Evolutionary conservation across 495 filamentous ascomycete species (phyloP).

Genomic region (Articulospora tetracladia): DNA sequence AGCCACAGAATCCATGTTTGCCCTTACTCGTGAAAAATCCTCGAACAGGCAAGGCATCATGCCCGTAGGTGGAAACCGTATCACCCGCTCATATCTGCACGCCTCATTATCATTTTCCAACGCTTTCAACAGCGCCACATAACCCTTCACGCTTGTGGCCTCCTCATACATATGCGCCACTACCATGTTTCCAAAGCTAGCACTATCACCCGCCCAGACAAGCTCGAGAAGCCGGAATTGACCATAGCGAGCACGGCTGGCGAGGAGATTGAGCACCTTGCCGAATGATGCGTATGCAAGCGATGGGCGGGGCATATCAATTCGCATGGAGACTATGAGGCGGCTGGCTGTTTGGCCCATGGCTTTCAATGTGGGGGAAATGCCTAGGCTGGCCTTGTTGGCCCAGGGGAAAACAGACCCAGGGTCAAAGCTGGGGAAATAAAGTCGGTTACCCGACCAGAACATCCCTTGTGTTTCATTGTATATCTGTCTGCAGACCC

Average conservation of each 20-base stretch:
- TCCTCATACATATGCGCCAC: not conserved
- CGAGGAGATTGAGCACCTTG: conserved; percentile 8
- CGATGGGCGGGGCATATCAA: not conserved
- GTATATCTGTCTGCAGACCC: conserved; percentile 18
- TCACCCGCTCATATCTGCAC: conserved; percentile 10
- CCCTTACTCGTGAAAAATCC: not conserved
- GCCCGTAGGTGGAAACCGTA: not conserved
- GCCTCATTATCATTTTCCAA: not conserved
- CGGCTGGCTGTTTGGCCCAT: conserved; percentile 20
- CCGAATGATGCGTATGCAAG: not conserved
- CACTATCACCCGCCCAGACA: not conserved
- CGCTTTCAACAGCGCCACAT: conserved; percentile 2
- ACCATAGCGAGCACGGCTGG: conserved; percentile 4
- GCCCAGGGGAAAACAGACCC: not conserved
- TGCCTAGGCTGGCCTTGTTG: not conserved
- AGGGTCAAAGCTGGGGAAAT: conserved; percentile 4
- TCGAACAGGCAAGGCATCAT: not conserved
- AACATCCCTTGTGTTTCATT: conserved; percentile 15
- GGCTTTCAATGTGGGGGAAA: conserved; percentile 5
- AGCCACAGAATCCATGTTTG: not conserved
- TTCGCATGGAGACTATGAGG: conserved; percentile 4
- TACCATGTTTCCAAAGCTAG: not conserved
- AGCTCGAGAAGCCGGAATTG: conserved; percentile 1
- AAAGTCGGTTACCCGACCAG: conserved; percentile 17
- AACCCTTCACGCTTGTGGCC: not conserved